Conservation (phyloP, 2,329 filamentous ascomycete species). For the Claviceps arundinis region DNA sequence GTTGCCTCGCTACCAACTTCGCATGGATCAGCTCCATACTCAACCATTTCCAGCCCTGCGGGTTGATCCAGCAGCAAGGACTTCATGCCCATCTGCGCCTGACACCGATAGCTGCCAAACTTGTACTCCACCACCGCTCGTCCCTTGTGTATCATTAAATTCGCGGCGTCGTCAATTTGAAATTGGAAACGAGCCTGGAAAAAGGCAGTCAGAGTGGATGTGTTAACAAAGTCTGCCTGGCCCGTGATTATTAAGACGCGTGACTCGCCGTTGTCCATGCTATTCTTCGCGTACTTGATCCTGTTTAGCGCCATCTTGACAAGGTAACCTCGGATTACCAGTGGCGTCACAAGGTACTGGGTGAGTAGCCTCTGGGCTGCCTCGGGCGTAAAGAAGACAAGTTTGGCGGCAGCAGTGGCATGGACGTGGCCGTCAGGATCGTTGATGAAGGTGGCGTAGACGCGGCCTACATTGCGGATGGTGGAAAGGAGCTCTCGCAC, state of each 20-base stretch:
- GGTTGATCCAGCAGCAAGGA: constrained; percentile 23
- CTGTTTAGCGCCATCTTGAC: constrained; percentile 34
- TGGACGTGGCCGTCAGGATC: constrained; percentile 24
- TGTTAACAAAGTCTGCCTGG: constrained; percentile 29
- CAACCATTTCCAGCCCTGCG: constrained; percentile 22
- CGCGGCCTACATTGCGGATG: constrained; percentile 33
- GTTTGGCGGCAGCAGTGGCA: constrained; percentile 30
- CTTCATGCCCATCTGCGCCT: constrained; percentile 36
- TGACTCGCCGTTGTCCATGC: constrained; percentile 19
- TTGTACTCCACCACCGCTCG: constrained; percentile 32
- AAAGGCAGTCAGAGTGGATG: constrained; percentile 22
- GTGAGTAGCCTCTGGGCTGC: constrained; percentile 22
- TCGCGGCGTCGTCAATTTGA: constrained; percentile 30
- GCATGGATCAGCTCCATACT: constrained; percentile 25
- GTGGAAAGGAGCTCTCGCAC: constrained; percentile 29
- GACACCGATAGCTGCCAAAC: constrained; percentile 42
- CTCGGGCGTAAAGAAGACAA: constrained; percentile 32
- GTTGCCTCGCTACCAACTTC: constrained; percentile 20
- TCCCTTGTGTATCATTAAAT: constrained; percentile 14
- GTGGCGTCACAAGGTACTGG: constrained; percentile 13
- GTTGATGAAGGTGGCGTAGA: constrained; percentile 40
- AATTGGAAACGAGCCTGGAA: constrained; percentile 32
- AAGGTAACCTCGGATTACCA: constrained; percentile 22
- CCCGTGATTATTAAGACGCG: constrained; percentile 40
- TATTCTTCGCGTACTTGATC: constrained; percentile 26